Evolutionary conservation across 78 protist species (phyloP).

Genomic region (Dictyostelium capitatum): DNA sequence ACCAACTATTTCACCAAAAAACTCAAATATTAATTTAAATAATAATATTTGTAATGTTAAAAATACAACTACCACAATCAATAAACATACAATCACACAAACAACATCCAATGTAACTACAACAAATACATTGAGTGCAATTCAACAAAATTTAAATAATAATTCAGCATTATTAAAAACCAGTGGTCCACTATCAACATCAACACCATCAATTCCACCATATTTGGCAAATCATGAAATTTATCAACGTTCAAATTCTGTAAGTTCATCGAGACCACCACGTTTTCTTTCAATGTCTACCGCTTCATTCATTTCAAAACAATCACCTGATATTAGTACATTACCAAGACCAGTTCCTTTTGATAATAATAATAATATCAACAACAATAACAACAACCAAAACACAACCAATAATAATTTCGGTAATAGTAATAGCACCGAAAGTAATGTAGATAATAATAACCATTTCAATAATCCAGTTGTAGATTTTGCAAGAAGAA

Average conservation of each 20-base stretch:
- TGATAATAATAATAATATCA: neutral
- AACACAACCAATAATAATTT: neutral
- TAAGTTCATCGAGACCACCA: neutral
- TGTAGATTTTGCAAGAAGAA: neutral
- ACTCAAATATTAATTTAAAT: neutral
- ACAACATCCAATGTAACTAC: neutral
- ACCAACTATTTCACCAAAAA: neutral
- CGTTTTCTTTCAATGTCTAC: constrained; percentile 3
- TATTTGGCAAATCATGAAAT: neutral
- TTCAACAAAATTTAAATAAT: constrained; percentile 1
- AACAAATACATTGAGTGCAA: constrained; percentile 10
- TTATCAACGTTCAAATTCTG: constrained; percentile 1
- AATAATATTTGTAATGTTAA: neutral
- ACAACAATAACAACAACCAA: neutral
- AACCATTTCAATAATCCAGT: neutral
- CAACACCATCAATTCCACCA: neutral
- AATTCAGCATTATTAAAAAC: neutral
- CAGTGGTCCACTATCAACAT: no score
- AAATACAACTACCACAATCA: neutral
- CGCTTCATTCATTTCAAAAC: neutral
- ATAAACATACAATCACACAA: neutral
- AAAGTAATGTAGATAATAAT: neutral
- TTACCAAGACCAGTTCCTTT: constrained; percentile 24
- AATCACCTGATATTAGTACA: constrained; percentile 12
- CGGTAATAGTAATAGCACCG: neutral